phyloP scores from a whole-genome alignment of 805 yeast genomes.

The Brettanomyces custersianus region DNA sequence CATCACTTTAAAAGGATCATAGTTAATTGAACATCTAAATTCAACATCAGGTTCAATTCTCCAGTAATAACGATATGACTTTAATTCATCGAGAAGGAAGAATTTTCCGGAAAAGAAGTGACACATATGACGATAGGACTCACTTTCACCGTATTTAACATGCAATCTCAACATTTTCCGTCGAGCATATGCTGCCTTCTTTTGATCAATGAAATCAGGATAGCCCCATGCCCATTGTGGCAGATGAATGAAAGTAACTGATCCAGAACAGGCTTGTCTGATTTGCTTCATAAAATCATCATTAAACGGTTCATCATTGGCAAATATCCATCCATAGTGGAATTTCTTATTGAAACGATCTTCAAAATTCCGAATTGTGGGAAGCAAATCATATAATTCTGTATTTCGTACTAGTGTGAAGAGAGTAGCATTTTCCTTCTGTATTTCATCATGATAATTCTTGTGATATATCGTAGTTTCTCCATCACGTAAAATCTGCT shows the following conservation, averaged over 20 bases:
- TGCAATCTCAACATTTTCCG: slow-evolving; percentile 27
- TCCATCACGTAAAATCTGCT: slow-evolving; percentile 22
- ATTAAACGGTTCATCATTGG: slow-evolving; percentile 74
- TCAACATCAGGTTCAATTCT: slow-evolving; percentile 69
- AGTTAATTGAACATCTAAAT: slow-evolving; percentile 60
- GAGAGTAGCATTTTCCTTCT: slow-evolving; percentile 59
- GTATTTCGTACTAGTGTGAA: slow-evolving; percentile 66
- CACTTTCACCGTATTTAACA: slow-evolving; percentile 53
- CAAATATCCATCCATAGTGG: slow-evolving; percentile 89
- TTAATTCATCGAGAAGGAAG: slow-evolving; percentile 51
- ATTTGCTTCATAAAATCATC: slow-evolving; percentile 61
- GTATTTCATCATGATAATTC: slow-evolving; percentile 17
- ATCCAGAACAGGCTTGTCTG: slow-evolving; percentile 36
- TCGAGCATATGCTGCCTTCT: slow-evolving; percentile 30
- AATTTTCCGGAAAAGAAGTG: slow-evolving; percentile 67
- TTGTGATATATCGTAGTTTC: slow-evolving; percentile 39
- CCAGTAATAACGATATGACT: slow-evolving; percentile 67
- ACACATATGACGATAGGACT: slow-evolving; percentile 77
- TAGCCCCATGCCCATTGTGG: slow-evolving; percentile 42
- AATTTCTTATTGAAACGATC: slow-evolving; percentile 62
- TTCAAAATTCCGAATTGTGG: slow-evolving; percentile 57
- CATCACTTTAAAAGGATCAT: slow-evolving; percentile 72
- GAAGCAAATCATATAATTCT: slow-evolving; percentile 46
- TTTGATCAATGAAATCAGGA: slow-evolving; percentile 35
- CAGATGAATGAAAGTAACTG: slow-evolving; percentile 42